Conservation (phyloP, 805 yeast species). For the Cephaloascus albidus region DNA sequence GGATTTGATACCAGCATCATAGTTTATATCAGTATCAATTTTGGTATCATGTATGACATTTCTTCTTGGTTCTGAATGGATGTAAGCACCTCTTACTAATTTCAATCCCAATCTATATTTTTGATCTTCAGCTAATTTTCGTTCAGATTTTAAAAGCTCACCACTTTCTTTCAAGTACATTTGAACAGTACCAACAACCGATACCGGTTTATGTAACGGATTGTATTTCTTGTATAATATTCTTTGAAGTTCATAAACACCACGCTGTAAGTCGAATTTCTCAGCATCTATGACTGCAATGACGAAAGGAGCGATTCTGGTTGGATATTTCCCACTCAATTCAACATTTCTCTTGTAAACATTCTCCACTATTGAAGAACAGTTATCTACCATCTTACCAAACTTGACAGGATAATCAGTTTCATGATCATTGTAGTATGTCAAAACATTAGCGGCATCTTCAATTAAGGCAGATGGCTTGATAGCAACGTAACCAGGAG, state of each 20-base stretch:
- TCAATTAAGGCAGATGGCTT: constrained; percentile 87
- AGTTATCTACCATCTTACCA: constrained; percentile 53
- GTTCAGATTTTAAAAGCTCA: constrained; percentile 52
- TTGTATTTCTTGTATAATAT: constrained; percentile 68
- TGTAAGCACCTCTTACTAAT: constrained; percentile 91
- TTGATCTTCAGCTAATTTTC: constrained; percentile 48
- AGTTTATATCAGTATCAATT: constrained; percentile 69
- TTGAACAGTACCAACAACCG: constrained; percentile 87
- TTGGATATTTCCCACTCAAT: constrained; percentile 44
- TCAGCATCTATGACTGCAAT: constrained; percentile 87
- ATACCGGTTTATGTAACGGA: constrained; percentile 42
- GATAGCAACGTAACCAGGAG: constrained; percentile 87
- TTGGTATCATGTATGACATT: constrained; percentile 67
- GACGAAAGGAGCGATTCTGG: constrained; percentile 62
- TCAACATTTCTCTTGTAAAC: constrained; percentile 42
- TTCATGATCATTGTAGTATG: constrained; percentile 46
- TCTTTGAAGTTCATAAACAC: constrained; percentile 87
- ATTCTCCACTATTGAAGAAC: constrained; percentile 52
- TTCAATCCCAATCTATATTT: constrained; percentile 75
- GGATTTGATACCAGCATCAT: constrained; percentile 57
- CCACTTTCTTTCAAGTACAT: constrained; percentile 76
- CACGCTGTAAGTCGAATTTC: constrained; percentile 78
- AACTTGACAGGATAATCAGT: constrained; percentile 34
- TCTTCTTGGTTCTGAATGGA: constrained; percentile 80
- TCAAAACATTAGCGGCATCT: constrained; percentile 66